phyloP scores from a whole-genome alignment of 2,329 filamentous ascomycete species.

The Trichoderma citrinoviride region DNA sequence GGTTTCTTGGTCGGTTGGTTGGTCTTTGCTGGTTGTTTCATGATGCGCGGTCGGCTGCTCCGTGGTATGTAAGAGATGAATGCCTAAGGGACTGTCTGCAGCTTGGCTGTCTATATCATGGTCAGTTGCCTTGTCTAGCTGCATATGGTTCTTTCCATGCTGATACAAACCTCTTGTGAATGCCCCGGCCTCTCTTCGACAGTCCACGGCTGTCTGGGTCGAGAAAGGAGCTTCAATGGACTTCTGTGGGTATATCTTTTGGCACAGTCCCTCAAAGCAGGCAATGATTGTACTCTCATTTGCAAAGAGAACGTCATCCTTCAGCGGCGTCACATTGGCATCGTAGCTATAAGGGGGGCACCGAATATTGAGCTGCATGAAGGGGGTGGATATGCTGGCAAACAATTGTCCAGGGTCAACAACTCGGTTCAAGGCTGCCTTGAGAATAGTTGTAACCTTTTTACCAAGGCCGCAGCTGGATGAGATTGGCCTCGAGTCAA shows the following conservation, averaged over 20 bases:
- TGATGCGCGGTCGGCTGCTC: background rate
- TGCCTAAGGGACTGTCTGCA: background rate
- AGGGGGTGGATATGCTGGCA: constrained; percentile 49
- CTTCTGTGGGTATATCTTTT: constrained; percentile 36
- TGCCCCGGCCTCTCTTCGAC: background rate
- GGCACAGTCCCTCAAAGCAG: constrained; percentile 47
- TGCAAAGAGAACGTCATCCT: constrained; percentile 68
- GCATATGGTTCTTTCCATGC: background rate
- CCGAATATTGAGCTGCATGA: constrained; percentile 61
- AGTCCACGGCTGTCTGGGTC: background rate
- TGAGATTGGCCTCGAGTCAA: constrained; percentile 66
- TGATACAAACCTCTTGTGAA: background rate
- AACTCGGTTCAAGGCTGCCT: constrained; percentile 43
- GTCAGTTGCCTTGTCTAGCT: background rate
- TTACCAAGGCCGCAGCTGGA: constrained; percentile 55
- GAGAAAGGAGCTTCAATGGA: background rate
- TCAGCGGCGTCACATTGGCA: constrained; percentile 67
- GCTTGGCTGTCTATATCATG: background rate
- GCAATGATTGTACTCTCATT: constrained; percentile 48
- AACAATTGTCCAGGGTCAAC: constrained; percentile 26
- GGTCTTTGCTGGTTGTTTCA: background rate
- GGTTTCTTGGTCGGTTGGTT: background rate
- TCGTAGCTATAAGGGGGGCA: constrained; percentile 66
- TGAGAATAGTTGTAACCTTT: constrained; percentile 55
- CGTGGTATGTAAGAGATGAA: too few relatives aligned